Percentiles rank a stretch among this genome's conserved stretches.
Conservation (phyloP, 2,329 filamentous ascomycete genomes). For the Aspergillus ochraceus region DNA sequence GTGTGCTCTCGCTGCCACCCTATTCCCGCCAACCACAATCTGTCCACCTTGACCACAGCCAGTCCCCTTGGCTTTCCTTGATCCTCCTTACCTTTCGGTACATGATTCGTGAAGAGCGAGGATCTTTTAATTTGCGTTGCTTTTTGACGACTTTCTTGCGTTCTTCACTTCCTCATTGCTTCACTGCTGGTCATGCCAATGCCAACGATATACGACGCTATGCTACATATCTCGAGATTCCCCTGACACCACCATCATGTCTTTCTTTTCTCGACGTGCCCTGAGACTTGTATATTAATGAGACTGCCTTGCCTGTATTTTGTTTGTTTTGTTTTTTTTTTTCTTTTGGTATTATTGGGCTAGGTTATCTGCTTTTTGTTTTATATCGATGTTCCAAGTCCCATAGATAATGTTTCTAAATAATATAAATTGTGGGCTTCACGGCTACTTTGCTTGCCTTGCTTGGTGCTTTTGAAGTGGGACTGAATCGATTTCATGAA, state of each 20-base stretch:
- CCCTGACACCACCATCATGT: conserved; percentile 4
- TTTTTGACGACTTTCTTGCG: neutral
- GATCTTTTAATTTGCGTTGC: neutral
- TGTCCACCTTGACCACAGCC: neutral
- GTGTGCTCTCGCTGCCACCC: neutral
- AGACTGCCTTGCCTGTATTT: neutral
- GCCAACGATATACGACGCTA: conserved; percentile 11
- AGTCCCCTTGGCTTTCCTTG: neutral
- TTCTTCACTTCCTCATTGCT: neutral
- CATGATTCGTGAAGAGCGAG: neutral
- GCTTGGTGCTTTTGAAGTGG: too few species aligned
- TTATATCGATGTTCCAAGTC: neutral
- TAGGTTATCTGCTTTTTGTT: neutral
- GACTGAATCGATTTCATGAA: too few species aligned
- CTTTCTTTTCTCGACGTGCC: neutral
- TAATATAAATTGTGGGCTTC: neutral
- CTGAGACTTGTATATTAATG: neutral
- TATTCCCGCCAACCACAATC: too few species aligned
- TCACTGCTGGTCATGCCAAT: neutral
- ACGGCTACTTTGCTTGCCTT: too few species aligned
- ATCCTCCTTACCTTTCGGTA: neutral
- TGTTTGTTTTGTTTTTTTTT: neutral
- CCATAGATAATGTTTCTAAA: neutral
- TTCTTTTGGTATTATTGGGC: neutral
- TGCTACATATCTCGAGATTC: neutral